Evolutionary conservation across 768 basidiomycete genomes (phyloP), one percentile per base, ranked within the genome.

Genomic region (Hypholoma fasciculare): DNA sequence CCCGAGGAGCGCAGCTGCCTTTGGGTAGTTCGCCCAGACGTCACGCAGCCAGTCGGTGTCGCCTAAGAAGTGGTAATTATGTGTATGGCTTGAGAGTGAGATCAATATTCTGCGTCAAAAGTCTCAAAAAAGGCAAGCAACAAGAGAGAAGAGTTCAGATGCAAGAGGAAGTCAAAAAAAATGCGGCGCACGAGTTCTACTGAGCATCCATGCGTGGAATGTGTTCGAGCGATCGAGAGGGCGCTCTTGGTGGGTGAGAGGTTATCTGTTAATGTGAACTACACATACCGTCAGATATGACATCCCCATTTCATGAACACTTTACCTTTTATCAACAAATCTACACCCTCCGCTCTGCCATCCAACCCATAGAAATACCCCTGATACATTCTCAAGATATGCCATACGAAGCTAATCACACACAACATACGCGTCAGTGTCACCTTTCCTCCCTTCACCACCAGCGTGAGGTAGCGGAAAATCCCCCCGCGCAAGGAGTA

Each of bases 231-330:
- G 1, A 83, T 85, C 1, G 80, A 76, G 3, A 86, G 74, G 0
- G 84, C 83, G 60, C 84, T 85, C 16, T 76, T 73, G 0, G 83
- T 83, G 0, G 83, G 80, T 2, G 83, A 57, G 3, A 86, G 76
- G 59, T 85, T 84, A 60, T 82, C 81, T 0, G 84, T 86, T 0
- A 83, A 85, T 0, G 85, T 84, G 59, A 86, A 85, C 63, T 82
- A 79, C 84, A 85, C 3, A 84, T n/a, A 57, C 30, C 27, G 3
- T 52, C 20, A 54, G 39, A 20, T 44, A 54, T 34, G 19, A 34
- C 13, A 6, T n/a, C 5, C 2, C 14, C 14, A 42, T 20, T 11
- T 7, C 16, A 17, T 50, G 17, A 4, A 17, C 59, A 65, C 27
- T 4, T 4, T 36, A 77, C 79, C 55, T 65, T 83, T 85, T 0